phyloP scores from a whole-genome alignment of 148 eudicot genomes.

The Diospyros kaki region DNA sequence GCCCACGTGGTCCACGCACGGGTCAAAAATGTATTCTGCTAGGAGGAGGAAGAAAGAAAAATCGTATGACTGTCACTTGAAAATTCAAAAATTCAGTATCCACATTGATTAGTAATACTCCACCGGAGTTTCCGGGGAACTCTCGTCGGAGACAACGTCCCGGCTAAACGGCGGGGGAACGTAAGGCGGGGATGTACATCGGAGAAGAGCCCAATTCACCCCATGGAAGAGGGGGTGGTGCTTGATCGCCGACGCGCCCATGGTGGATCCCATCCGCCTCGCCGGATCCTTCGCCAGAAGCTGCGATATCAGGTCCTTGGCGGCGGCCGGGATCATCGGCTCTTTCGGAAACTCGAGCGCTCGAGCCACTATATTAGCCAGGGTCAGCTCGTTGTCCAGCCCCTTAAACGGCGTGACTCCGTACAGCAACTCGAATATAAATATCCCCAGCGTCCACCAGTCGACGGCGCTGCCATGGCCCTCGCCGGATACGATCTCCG shows the following conservation, averaged over 20 bases:
- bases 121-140: constrained; percentile 68
- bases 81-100: background rate
- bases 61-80: background rate
- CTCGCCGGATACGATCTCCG: constrained; percentile 92
- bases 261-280: constrained; percentile 64
- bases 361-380: constrained; percentile 90
- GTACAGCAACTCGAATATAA: constrained; percentile 71
- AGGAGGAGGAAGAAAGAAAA: background rate
- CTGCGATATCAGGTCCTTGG: constrained; percentile 69
- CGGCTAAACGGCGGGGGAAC: constrained; percentile 54
- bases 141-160: constrained; percentile 54
- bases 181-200: constrained; percentile 77
- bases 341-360: constrained; percentile 95
- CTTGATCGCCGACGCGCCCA: constrained; percentile 74
- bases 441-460: constrained; percentile 96
- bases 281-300: constrained; percentile 72
- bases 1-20: too few species aligned
- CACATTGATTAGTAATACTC: constrained; percentile 57
- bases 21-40: background rate
- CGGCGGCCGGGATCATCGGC: constrained; percentile 55
- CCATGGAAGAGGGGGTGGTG: constrained; percentile 79
- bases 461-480: constrained; percentile 99
- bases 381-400: constrained; percentile 72
- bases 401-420: constrained; percentile 94
- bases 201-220: constrained; percentile 89